Base-by-base conservation (phyloP, 257 asterid genomes). In the Nyctanthes arbortristis region DNA sequence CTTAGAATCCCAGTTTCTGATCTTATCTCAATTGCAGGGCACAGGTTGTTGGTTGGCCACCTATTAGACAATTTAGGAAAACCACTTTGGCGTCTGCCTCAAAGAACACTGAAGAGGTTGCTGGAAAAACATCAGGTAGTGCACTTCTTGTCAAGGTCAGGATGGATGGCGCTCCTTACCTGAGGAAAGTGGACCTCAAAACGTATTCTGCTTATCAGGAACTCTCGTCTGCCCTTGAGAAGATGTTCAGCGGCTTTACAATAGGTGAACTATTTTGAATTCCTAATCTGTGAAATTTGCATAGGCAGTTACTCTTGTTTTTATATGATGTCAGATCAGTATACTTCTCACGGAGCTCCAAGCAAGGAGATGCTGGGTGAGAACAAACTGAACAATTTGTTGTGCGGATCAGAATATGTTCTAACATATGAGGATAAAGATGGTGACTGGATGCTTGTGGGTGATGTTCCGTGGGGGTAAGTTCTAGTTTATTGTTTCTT, bases 11-110 rank as follows among this genome's bases (percentile, higher is more conserved):
- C 31, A 32, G 24, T 72, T 13, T 16, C 31, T 32, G 72, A 55
- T 70, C 33, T 68, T 62, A 25, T 33, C 14, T 69, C 40, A 27
- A 29, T 67, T 61, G 12, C 87, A 88, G 95, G 86, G 89, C 92
- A 61, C 95, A 88, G 75, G 95, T 88, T 76, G 87, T 86, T 14
- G 95, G 95, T 24, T 88, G 95, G 95, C 95, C 95, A 37, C 95
- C 92, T 9, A 85, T 88, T 64, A 81, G 85, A 71, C 79, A 84
- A 40, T 86, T 73, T 63, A 76, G 89, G 81, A 88, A 86, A 75
- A 88, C 74, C 68, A 79, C 86, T 27, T 52, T 88, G 71, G 79
- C 82, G 12, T 72, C 91, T 2, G 66, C 84, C 12, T 71, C 85
- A 5, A 88, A 85, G 78, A 75, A 58, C 72, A 77, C 79, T 47